phyloP scores from a whole-genome alignment of 2,329 filamentous ascomycete genomes.

The Botryotinia calthae region DNA sequence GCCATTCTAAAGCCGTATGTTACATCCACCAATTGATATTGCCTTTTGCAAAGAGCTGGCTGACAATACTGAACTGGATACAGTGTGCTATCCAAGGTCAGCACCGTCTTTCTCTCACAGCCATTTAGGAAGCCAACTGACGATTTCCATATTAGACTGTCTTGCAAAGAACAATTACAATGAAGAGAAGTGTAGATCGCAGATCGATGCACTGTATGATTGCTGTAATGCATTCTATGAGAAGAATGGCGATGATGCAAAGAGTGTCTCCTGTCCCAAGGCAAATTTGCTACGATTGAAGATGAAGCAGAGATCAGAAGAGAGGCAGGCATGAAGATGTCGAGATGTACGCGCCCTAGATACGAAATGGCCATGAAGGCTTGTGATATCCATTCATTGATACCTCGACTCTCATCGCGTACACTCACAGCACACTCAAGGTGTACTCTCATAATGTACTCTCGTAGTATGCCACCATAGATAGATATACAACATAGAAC shows the following conservation, averaged over 20 bases:
- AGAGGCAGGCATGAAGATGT: conserved; percentile 21
- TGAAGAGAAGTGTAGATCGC: conserved; percentile 74
- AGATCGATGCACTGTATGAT: conserved; percentile 85
- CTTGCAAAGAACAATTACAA: conserved; percentile 81
- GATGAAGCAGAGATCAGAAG: conserved; percentile 62
- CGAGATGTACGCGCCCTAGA: neutral
- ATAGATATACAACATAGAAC: neutral
- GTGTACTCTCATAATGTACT: neutral
- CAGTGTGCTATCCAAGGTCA: conserved; percentile 89
- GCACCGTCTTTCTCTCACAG: conserved; percentile 17
- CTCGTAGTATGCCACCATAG: neutral
- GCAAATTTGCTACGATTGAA: conserved; percentile 76
- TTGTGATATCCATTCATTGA: neutral
- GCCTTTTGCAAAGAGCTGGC: neutral
- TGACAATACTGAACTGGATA: conserved; percentile 1
- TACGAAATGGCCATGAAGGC: neutral
- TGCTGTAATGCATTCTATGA: conserved; percentile 91
- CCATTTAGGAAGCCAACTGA: conserved; percentile 7
- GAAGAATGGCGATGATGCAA: conserved; percentile 71
- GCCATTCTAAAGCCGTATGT: conserved; percentile 79
- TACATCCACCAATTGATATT: neutral
- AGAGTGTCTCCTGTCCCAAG: conserved; percentile 81
- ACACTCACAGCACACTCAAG: no score
- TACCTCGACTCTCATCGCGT: neutral
- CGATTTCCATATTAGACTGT: conserved; percentile 58